phyloP scores from a whole-genome alignment of 1,284 basidiomycete species.

The Malassezia nana region DNA sequence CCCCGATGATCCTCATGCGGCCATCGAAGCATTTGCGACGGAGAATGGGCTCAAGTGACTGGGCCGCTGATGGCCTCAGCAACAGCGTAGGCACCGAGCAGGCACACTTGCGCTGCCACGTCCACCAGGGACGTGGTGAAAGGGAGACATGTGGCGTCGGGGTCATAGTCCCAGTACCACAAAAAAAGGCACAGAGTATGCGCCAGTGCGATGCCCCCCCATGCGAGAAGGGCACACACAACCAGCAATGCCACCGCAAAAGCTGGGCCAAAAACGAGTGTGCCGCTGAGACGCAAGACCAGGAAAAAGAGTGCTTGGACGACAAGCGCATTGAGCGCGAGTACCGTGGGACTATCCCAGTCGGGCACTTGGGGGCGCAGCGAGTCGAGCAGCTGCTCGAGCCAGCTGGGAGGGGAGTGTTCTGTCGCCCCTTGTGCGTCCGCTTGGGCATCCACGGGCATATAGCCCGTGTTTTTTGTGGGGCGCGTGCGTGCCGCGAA shows the following conservation, averaged over 20 bases:
- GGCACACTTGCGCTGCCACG: constrained; percentile 73
- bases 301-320: constrained; percentile 32
- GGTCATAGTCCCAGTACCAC: constrained; percentile 73
- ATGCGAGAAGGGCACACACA: not conserved
- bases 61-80: constrained; percentile 47
- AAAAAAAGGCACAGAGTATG: constrained; percentile 64
- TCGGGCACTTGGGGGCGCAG: constrained; percentile 26
- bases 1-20: constrained; percentile 32
- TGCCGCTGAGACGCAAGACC: constrained; percentile 22
- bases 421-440: not conserved
- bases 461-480: not conserved
- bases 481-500: constrained; percentile 10
- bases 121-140: constrained; percentile 83
- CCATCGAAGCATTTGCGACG: constrained; percentile 29
- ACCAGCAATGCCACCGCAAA: constrained; percentile 56
- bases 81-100: constrained; percentile 53
- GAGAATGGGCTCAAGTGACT: constrained; percentile 5
- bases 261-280: constrained; percentile 35
- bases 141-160: constrained; percentile 76
- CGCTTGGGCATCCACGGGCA: not conserved
- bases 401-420: not conserved
- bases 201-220: constrained; percentile 51
- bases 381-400: not conserved
- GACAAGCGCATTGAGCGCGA: constrained; percentile 26
- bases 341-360: constrained; percentile 32